Evolutionary conservation across 1,284 basidiomycete species (phyloP).

Genomic region (Melampsora larici-populina): DNA sequence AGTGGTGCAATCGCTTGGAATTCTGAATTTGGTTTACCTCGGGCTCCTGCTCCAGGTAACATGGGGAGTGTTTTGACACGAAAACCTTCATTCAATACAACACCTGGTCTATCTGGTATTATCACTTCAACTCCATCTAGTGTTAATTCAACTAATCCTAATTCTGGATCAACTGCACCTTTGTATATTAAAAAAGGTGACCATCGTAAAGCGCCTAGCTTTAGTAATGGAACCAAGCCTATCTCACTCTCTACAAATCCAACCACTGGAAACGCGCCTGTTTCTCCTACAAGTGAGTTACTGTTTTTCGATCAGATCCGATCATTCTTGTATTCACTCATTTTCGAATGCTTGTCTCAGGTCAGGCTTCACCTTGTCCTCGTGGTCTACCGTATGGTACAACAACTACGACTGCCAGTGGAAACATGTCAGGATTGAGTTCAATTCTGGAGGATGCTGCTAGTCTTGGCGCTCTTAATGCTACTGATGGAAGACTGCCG

Average conservation of each 20-base stretch:
- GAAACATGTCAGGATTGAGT: conserved; percentile 4
- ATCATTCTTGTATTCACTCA: not conserved
- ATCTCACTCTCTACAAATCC: conserved; percentile 4
- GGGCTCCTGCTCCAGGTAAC: conserved; percentile 44
- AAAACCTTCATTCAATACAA: conserved; percentile 15
- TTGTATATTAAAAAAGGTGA: conserved; percentile 36
- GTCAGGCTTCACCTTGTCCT: conserved; percentile 24
- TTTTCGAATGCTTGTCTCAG: not conserved
- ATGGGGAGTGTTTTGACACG: conserved; percentile 15
- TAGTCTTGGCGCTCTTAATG: not conserved
- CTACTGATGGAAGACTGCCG: conserved; percentile 1
- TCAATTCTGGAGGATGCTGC: conserved; percentile 23
- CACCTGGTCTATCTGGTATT: not conserved
- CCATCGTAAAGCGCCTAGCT: conserved; percentile 24
- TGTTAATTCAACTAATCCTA: not conserved
- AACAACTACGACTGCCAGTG: not conserved
- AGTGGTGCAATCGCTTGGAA: conserved; percentile 9
- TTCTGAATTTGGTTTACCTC: conserved; percentile 43
- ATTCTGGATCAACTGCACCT: conserved; percentile 3
- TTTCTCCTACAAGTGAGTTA: conserved; percentile 25
- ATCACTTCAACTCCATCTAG: not conserved
- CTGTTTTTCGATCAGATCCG: conserved; percentile 5
- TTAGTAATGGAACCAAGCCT: conserved; percentile 18
- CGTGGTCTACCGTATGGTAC: conserved; percentile 19
- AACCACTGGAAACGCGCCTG: not conserved